phyloP scores from a whole-genome alignment of 192 early-diverging fungal genomes.

The Umbelopsis vinacea region DNA sequence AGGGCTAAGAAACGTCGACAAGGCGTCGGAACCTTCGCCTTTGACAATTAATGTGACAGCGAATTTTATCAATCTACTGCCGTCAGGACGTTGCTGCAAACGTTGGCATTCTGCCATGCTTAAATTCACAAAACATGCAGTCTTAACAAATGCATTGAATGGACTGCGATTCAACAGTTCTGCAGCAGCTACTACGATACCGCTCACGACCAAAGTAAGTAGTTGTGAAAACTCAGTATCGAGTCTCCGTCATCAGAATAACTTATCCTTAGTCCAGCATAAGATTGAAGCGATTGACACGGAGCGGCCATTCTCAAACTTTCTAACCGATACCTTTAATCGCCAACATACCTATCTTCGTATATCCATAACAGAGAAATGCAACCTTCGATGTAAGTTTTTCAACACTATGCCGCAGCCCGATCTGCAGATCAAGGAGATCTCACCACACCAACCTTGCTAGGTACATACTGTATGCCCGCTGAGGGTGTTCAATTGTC shows the following conservation, averaged over 20 bases:
- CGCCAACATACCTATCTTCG: slow-evolving; percentile 93
- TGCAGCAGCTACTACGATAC: background rate
- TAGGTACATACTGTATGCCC: slow-evolving; percentile 97
- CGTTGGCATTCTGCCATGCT: background rate
- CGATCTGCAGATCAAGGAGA: no score
- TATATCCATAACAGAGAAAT: slow-evolving; percentile 92
- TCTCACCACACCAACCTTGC: no score
- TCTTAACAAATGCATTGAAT: background rate
- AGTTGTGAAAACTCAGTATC: background rate
- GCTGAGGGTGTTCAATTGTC: slow-evolving; percentile 81
- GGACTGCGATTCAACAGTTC: background rate
- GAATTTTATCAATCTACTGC: background rate
- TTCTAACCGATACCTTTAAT: slow-evolving; percentile 77
- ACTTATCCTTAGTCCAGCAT: background rate
- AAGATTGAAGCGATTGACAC: slow-evolving; percentile 6
- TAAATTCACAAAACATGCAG: background rate
- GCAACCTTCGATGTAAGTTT: slow-evolving; percentile 88
- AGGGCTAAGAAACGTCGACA: background rate
- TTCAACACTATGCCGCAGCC: background rate
- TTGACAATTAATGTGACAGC: slow-evolving; percentile 14
- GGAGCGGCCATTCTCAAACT: slow-evolving; percentile 32
- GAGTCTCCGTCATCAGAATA: background rate
- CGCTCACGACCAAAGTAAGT: background rate
- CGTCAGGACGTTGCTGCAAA: background rate
- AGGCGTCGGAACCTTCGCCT: background rate